Conservation (phyloP, 805 yeast species). For the Wickerhamomyces xylosicus region DNA sequence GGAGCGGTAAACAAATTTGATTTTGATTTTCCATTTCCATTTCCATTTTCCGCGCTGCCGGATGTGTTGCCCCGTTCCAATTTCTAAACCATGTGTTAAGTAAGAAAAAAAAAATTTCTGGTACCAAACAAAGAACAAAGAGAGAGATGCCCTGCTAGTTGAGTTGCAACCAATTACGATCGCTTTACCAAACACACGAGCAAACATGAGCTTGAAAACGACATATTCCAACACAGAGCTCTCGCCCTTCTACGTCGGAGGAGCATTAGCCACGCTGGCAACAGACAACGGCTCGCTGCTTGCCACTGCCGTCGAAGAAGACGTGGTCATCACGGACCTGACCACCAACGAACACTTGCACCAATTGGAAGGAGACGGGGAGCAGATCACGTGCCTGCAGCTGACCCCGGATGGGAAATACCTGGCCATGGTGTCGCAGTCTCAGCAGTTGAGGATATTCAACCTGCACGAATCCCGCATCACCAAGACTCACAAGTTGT, state of each 20-base stretch:
- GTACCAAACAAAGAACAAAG: no score
- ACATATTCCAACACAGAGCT: constrained; percentile 31
- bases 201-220: constrained; percentile 16
- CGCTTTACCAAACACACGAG: no score
- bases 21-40: no score
- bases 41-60: no score
- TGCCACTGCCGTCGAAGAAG: constrained; percentile 77
- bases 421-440: constrained; percentile 69
- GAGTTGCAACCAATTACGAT: no score
- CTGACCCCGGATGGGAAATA: constrained; percentile 67
- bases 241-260: constrained; percentile 82
- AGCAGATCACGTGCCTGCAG: constrained; percentile 67
- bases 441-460: constrained; percentile 70
- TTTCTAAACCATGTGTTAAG: no score
- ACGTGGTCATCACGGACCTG: constrained; percentile 60
- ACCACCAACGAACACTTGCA: constrained; percentile 45
- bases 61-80: no score
- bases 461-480: constrained; percentile 25
- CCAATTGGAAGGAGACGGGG: constrained; percentile 72
- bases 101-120: no score
- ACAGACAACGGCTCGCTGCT: constrained; percentile 42
- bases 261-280: constrained; percentile 63
- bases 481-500: constrained; percentile 43
- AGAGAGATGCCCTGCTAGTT: no score
- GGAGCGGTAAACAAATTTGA: no score